Percentiles rank a stretch among this genome's conserved stretches.
phyloP scores from a whole-genome alignment of 768 basidiomycete species.

The Russula brevipes region DNA sequence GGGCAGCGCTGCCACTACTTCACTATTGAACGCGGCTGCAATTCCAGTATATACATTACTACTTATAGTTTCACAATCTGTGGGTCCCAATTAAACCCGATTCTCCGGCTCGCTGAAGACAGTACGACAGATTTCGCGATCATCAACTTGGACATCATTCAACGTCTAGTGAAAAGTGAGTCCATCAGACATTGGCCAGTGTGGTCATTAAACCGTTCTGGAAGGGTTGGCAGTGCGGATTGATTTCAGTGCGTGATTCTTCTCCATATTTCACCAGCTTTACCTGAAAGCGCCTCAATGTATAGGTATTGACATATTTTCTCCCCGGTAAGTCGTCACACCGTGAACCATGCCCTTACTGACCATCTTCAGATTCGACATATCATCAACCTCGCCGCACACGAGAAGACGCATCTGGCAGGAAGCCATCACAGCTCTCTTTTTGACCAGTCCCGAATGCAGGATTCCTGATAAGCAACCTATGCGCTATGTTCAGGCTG shows the following conservation, averaged over 20 bases:
- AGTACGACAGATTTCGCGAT: slow-evolving; percentile 52
- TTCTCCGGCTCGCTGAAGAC: slow-evolving; percentile 18
- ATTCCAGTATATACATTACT: slow-evolving; percentile 42
- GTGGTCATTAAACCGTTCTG: not conserved
- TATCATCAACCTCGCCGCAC: slow-evolving; percentile 53
- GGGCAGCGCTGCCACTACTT: not conserved
- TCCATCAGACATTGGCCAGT: slow-evolving; percentile 11
- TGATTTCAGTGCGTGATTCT: slow-evolving; percentile 59
- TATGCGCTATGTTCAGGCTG: slow-evolving; percentile 56
- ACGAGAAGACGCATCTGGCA: slow-evolving; percentile 72
- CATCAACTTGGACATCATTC: slow-evolving; percentile 48
- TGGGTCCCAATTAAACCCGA: slow-evolving; percentile 31
- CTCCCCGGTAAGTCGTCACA: slow-evolving; percentile 48
- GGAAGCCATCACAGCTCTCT: slow-evolving; percentile 61
- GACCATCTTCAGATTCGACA: slow-evolving; percentile 44
- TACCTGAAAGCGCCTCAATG: not conserved
- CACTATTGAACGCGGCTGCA: not conserved
- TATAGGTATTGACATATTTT: slow-evolving; percentile 74
- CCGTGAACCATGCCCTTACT: not conserved
- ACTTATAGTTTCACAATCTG: slow-evolving; percentile 68
- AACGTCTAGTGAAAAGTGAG: slow-evolving; percentile 59
- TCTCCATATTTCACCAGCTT: not conserved
- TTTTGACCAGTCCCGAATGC: slow-evolving; percentile 56
- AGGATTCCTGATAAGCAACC: slow-evolving; percentile 52
- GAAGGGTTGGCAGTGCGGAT: slow-evolving; percentile 56